Base-by-base conservation (phyloP, 768 basidiomycete genomes). In the Lactarius indigo region DNA sequence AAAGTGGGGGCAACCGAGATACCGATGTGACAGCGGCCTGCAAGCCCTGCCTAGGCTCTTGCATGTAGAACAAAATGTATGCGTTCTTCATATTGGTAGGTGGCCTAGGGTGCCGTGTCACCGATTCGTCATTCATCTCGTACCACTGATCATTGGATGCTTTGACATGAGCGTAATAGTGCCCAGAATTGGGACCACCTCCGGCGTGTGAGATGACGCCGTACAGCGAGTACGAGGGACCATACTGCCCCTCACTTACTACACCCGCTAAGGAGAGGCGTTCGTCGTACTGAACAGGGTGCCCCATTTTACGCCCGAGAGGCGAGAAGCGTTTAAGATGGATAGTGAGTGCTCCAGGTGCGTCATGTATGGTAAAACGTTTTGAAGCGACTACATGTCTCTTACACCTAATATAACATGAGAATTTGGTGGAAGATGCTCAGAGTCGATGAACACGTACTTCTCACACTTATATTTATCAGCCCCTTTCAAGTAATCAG, bases 401-500 rank as follows among this genome's bases (percentile, higher is more conserved):
- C 76, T 96, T 96, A 82, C 97, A 99, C 74, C 96, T 97, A 70
- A 3, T 37, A 44, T 41, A 20, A 63, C 41, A 31, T 17, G 31
- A 64, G 4, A 35, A 59, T 60, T 17, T 59, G 52, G n/a, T 35
- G 18, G 26, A 64, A 57, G 62, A 13, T 18, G 8, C 33, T 28
- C 12, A 55, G 54, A 39, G 30, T 52, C 55, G 61, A 8, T 8
- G 58, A 17, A 37, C 42, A 83, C 91, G 72, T 74, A 97, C 94
- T 94, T 98, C 78, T 99, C 97, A 77, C 97, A 99, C 75, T 96
- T 94, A 77, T 99, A 99, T 79, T 96, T 96, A 81, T 99, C 94
- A 7, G 88, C 86, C 0, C 96, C 97, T 68, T 87, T 91, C 68
- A 99, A 77, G 68, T 84, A 81, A 74, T 99, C 97, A 57, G 90